Evolutionary conservation across 768 basidiomycete genomes (phyloP).

Genomic region (Tephrocybe sp.): DNA sequence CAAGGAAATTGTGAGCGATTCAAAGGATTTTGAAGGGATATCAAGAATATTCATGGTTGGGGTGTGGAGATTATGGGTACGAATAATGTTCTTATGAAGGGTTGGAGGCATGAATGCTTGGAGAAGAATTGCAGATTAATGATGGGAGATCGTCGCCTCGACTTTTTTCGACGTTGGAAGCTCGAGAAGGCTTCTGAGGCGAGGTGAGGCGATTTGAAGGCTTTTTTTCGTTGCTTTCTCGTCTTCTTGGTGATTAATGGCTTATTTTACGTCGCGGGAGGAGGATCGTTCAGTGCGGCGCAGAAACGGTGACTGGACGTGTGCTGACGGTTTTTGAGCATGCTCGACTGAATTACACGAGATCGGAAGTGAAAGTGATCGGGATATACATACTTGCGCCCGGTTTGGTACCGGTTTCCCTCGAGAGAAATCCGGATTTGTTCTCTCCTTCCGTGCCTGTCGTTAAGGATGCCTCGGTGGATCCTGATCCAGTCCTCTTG

Average conservation of each 20-base stretch:
- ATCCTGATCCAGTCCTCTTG: slow-evolving; percentile 13
- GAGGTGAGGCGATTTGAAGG: too few relatives aligned
- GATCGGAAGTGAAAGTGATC: slow-evolving; percentile 14
- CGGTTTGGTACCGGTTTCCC: neutral
- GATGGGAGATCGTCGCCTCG: slow-evolving; percentile 32
- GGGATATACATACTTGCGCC: slow-evolving; percentile 13
- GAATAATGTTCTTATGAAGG: slow-evolving; percentile 23
- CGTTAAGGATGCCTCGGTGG: slow-evolving; percentile 12
- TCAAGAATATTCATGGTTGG: slow-evolving; percentile 23
- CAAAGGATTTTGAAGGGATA: slow-evolving; percentile 19
- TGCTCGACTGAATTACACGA: slow-evolving; percentile 13
- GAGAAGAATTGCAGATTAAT: slow-evolving; percentile 14
- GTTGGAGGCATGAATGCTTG: slow-evolving; percentile 16
- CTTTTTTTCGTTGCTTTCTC: slow-evolving; percentile 7
- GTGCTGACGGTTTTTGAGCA: slow-evolving; percentile 11
- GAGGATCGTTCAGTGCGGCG: too few relatives aligned
- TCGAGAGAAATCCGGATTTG: slow-evolving; percentile 3
- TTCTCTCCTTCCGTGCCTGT: slow-evolving; percentile 14
- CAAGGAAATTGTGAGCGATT: slow-evolving; percentile 18
- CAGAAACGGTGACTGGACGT: too few relatives aligned
- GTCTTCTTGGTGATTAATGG: slow-evolving; percentile 17
- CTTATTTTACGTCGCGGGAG: slow-evolving; percentile 21
- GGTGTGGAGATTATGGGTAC: slow-evolving; percentile 9
- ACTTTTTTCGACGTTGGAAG: slow-evolving; percentile 15
- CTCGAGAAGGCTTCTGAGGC: slow-evolving; percentile 16